Percentiles rank a stretch among this genome's conserved stretches.
Conservation (phyloP, 1,284 basidiomycete genomes). For the Cryptococcus sp. region DNA sequence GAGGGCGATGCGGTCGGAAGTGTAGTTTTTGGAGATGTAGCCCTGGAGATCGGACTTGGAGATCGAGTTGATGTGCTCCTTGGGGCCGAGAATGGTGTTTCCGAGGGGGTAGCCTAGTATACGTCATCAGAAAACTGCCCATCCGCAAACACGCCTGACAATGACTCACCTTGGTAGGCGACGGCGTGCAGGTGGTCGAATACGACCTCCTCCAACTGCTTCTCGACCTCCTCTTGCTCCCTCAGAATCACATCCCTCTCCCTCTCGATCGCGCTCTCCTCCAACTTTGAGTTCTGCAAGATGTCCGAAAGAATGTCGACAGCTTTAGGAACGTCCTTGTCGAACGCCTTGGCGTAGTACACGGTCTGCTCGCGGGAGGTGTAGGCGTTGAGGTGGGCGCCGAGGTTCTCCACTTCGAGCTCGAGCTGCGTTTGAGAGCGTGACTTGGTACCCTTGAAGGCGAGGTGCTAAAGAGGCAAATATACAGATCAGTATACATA, state of each 20-base stretch:
- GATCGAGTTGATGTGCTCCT: constrained; percentile 95
- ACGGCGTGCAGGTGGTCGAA: constrained; percentile 97
- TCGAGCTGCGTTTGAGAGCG: constrained; percentile 91
- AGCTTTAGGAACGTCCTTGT: constrained; percentile 86
- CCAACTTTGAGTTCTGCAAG: constrained; percentile 95
- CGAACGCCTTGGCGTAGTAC: constrained; percentile 99
- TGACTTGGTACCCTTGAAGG: constrained; percentile 80
- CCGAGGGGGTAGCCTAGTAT: constrained; percentile 82
- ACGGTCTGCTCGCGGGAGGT: constrained; percentile 99
- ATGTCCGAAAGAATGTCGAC: constrained; percentile 99
- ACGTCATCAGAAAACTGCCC: constrained; percentile 1
- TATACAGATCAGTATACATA: not conserved
- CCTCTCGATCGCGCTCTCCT: constrained; percentile 83
- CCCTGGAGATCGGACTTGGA: constrained; percentile 81
- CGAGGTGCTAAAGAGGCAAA: constrained; percentile 38
- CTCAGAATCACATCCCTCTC: constrained; percentile 96
- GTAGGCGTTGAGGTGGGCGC: constrained; percentile 97
- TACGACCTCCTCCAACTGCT: constrained; percentile 96
- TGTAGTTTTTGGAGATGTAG: constrained; percentile 99
- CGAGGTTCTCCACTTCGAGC: constrained; percentile 97
- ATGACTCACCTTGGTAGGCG: constrained; percentile 66
- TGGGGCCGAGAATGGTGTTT: constrained; percentile 95
- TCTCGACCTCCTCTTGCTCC: constrained; percentile 99
- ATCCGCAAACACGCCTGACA: constrained; percentile 1
- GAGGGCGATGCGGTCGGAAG: constrained; percentile 97